Base-by-base conservation (phyloP, 2,329 filamentous ascomycete genomes). In the Xylaria sp. region DNA sequence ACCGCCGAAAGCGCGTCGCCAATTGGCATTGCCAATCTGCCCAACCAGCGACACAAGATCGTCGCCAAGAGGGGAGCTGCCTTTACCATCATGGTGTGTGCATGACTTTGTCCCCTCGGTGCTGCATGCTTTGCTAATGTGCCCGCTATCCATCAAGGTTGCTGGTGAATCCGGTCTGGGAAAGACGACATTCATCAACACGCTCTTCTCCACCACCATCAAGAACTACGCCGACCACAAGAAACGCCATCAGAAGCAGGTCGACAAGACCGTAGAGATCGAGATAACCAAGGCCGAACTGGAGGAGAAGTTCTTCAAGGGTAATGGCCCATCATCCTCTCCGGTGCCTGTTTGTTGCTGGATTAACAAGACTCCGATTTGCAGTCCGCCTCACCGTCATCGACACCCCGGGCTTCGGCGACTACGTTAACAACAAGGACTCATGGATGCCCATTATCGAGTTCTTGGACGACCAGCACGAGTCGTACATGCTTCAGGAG, bases 141-240 rank as follows among this genome's bases (percentile, higher is more conserved):
- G 31, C 26, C 26, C 20, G 15, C 56, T 46, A 42, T 20, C 49
- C 6, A 36, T 56, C 66, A 78, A 97, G 94, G 94, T 98, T 84
- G 96, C 96, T 85, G 95, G 95, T 86, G 95, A 99, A 87, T 98
- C 96, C 75, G 95, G 95, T 80, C 86, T 98, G 77, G 96, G 96
- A 87, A 99, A 99, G 90, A 99, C 97, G 31, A 99, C 96, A 78
- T 99, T 99, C 85, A 98, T 99, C 90, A 99, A 99, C 90, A 99
- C 96, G 69, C 91, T 99, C 70, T 99, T 99, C 89, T 99, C 96
- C 72, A 99, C 97, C 75, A 99, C 96, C 78, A 99, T 99, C 89
- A 99, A 99, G 89, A 99, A 98, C 89, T 99, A 99, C 83, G 96
- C 96, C 88, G 96, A 99, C 84, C 95, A 99, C 89, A 97, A 97